Evolutionary conservation across 176 grass and related monocot species (phyloP), one percentile per base, ranked within the genome.

Genomic region (Carex parvula): DNA sequence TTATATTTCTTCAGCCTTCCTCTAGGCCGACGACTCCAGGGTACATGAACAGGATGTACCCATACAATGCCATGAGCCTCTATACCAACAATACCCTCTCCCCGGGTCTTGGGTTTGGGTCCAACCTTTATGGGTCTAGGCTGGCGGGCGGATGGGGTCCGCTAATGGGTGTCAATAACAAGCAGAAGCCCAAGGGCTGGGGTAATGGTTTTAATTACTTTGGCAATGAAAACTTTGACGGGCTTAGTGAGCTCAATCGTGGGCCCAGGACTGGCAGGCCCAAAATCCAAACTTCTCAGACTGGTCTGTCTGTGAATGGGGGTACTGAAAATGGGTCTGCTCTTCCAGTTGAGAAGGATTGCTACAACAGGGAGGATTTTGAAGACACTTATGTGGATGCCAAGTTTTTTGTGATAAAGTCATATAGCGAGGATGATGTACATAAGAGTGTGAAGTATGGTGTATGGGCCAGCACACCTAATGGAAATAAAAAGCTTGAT

Each of bases 381-480:
- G 68, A 32, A 8, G 91, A 90, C 62, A 90, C 86, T 11, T 92
- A 90, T 50, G 82, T 84, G 17, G 90, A 94, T 52, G 94, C 94
- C 39, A 97, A 92, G 84, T 94, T 94, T 86, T 97, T 97, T 14
- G 57, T 97, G 77, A 97, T 97, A 70, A 97, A 97, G 79, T 97
- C 94, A 71, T 97, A 97, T 85, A 94, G 94, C 41, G 94, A 97
- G 86, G 94, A 97, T 82, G 92, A 97, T 84, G 83, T 97, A 71
- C 94, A 97, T 87, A 97, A 97, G 82, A 94, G 94, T 79, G 91
- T 97, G 6, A 97, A 97, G 79, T 94, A 97, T 83, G 87, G 88
- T 86, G 90, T 97, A 35, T 97, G 94, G 94, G 91, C 94, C 85
- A 97, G 94, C 85, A 97, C 94, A 3, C 90, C 92, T 69, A 92